These are phyloP conservation scores for Fusarium mundagurra DNA, from an alignment of 2,329 filamentous ascomycete genomes.

Conservation along the genomic window DNA sequence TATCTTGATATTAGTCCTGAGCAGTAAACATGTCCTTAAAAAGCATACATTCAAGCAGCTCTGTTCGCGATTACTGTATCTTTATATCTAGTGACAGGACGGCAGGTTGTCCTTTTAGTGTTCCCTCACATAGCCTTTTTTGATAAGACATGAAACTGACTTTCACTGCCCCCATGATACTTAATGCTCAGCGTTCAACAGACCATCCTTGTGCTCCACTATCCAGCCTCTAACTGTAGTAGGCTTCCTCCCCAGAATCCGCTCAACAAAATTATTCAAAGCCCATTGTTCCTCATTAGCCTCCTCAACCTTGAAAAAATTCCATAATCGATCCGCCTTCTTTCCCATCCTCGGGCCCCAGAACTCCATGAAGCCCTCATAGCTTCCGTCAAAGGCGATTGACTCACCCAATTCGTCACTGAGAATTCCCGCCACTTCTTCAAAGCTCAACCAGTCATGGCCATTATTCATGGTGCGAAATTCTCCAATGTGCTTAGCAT, in stretches of 20 bases:
- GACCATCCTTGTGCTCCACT: neutral
- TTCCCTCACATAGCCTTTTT: neutral
- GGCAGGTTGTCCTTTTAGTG: accelerated
- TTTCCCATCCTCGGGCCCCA: neutral
- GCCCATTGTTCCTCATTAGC: neutral
- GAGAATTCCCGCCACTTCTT: neutral
- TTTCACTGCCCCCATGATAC: neutral
- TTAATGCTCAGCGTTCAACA: neutral
- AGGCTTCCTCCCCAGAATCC: neutral
- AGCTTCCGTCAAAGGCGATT: neutral
- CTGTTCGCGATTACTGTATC: accelerated
- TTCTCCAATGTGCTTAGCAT: accelerated
- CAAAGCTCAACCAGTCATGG: neutral
- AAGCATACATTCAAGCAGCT: accelerated
- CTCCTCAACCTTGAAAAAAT: neutral
- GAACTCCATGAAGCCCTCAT: neutral
- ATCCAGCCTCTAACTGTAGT: neutral
- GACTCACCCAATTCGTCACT: accelerated
- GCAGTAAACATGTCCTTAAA: neutral
- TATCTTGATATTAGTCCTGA: neutral
- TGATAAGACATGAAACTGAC: neutral
- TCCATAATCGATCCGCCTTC: neutral
- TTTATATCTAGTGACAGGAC: neutral
- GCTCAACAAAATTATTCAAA: neutral
- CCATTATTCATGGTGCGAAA: neutral